These are phyloP conservation scores for Beauveria bassiana DNA, from an alignment of 2,329 filamentous ascomycete genomes.

Conservation along the genomic window DNA sequence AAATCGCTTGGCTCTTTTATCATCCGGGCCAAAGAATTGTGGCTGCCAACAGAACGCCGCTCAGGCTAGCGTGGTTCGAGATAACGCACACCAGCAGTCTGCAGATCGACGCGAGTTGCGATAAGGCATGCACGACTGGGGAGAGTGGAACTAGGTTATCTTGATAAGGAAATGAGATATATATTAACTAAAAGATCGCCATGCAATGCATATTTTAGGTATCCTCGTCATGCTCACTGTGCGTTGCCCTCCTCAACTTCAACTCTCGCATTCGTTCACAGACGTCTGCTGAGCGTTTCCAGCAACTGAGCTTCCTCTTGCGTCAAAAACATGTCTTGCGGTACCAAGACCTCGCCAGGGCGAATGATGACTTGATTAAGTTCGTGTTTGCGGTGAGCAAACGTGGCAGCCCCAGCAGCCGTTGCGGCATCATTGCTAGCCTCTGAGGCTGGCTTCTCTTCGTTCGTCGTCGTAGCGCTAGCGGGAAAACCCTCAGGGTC, in stretches of 20 bases:
- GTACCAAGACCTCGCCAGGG: conserved; percentile 26
- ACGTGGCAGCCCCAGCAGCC: not conserved
- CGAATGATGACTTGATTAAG: conserved; percentile 27
- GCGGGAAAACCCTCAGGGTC: conserved; percentile 5
- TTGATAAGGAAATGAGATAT: conserved; percentile 2
- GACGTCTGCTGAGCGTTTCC: conserved; percentile 27
- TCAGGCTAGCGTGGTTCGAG: not conserved
- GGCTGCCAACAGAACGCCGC: not conserved
- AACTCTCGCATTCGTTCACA: conserved; percentile 16
- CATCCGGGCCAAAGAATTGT: not conserved
- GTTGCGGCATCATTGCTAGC: conserved; percentile 13
- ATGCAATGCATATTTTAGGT: not conserved
- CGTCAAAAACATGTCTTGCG: conserved; percentile 27
- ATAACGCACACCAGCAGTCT: not conserved
- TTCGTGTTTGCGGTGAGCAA: conserved; percentile 11
- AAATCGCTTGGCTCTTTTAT: too few species aligned
- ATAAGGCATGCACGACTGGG: not conserved
- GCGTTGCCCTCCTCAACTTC: too few species aligned
- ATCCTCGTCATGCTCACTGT: not conserved
- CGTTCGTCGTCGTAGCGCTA: not conserved
- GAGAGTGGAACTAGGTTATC: not conserved
- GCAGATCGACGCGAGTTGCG: not conserved
- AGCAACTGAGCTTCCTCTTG: conserved; percentile 30
- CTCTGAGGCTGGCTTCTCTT: not conserved
- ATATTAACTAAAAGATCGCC: conserved; percentile 1